phyloP scores from a whole-genome alignment of 2,329 filamentous ascomycete genomes.

The Penicillium expansum region DNA sequence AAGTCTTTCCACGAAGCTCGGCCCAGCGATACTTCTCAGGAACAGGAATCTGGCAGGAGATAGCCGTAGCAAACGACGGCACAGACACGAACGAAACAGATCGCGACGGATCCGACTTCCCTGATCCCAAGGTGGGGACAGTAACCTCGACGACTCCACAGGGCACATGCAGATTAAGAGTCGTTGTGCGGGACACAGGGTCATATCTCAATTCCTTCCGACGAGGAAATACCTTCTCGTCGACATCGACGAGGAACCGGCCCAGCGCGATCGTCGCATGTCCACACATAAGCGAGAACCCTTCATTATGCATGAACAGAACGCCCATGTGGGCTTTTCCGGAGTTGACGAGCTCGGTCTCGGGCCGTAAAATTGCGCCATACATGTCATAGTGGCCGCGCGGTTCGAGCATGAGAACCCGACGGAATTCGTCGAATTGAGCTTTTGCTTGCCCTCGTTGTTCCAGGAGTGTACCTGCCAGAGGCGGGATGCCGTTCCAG shows the following conservation, averaged over 20 bases:
- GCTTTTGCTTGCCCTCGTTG: conserved; percentile 41
- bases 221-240: conserved; percentile 43
- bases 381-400: conserved; percentile 54
- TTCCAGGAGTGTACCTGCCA: conserved; percentile 42
- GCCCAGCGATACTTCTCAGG: conserved; percentile 37
- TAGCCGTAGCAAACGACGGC: conserved; percentile 42
- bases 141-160: conserved; percentile 45
- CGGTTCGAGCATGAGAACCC: conserved; percentile 47
- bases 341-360: conserved; percentile 42
- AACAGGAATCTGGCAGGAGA: conserved; percentile 32
- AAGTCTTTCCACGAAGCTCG: conserved; percentile 29
- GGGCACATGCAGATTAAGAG: conserved; percentile 45
- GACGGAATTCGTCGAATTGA: conserved; percentile 44
- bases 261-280: conserved; percentile 53
- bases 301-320: conserved; percentile 49
- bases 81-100: conserved; percentile 45
- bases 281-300: conserved; percentile 53
- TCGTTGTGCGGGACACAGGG: conserved; percentile 19
- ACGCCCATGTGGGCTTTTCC: conserved; percentile 50
- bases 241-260: conserved; percentile 44
- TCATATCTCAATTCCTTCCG: conserved; percentile 35
- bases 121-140: conserved; percentile 38
- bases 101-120: conserved; percentile 38
- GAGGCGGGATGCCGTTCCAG: conserved; percentile 40
- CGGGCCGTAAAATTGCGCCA: conserved; percentile 45